Evolutionary conservation across 345 rosid genomes (phyloP).

Genomic region (Anastatica hierochuntica): DNA sequence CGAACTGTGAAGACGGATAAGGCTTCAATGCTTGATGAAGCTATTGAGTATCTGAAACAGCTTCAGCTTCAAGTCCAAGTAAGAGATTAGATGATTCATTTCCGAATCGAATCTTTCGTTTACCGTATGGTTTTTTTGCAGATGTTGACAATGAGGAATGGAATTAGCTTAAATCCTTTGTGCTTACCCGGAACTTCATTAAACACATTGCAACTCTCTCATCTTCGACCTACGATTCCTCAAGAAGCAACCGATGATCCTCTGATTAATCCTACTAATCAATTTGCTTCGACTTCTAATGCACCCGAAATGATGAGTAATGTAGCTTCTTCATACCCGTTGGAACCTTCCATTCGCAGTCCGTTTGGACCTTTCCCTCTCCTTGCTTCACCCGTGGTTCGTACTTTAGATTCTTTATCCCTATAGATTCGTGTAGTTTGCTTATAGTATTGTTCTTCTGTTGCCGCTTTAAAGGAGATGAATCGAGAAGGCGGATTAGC

Average conservation of each 20-base stretch:
- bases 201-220: constrained; percentile 39
- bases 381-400: constrained; percentile 37
- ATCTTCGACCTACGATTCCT: constrained; percentile 18
- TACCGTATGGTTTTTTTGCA: too few relatives aligned
- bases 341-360: constrained; percentile 49
- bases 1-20: constrained; percentile 65
- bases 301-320: constrained; percentile 34
- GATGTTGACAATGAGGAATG: constrained; percentile 83
- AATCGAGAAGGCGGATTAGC: constrained; percentile 36
- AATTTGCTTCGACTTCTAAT: too few relatives aligned
- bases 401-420: background rate
- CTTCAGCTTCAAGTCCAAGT: constrained; percentile 98
- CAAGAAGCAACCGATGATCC: constrained; percentile 28
- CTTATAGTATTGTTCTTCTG: background rate
- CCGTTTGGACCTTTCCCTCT: constrained; percentile 42
- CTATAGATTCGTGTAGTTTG: background rate
- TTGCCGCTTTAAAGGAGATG: constrained; percentile 38
- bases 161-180: constrained; percentile 56
- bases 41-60: constrained; percentile 83
- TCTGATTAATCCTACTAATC: constrained; percentile 19
- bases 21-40: constrained; percentile 96
- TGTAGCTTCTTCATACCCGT: constrained; percentile 31
- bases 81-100: too few relatives aligned
- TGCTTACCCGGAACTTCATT: constrained; percentile 46
- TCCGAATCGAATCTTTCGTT: too few relatives aligned